Base-by-base conservation (phyloP, 208 protist genomes). In the Leishmania tarentolae region DNA sequence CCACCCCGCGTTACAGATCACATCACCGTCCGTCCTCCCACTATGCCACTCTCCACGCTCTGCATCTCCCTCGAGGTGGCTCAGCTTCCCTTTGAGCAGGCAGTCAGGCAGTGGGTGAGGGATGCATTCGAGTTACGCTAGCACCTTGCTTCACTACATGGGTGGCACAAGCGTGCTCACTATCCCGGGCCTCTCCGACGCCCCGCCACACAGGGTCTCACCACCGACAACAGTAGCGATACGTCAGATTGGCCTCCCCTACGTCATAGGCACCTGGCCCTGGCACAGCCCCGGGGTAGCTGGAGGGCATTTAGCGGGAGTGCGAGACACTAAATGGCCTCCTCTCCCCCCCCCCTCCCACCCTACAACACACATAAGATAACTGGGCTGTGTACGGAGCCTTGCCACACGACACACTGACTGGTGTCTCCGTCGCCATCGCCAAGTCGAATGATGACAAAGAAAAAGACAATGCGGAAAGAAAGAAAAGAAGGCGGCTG, bases 381-480 rank as follows among this genome's bases (percentile, higher is more conserved):
- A 2, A 42, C 5, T 1, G 61, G 37, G 37, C 15, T 66, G 61
- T 5, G 57, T n/a, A 2, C 57, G 9, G 57, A 28, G n/a, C 28
- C 57, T 31, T 37, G 31, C 28, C 2, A 24, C 31, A n/a, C 24
- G 6, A 61, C 61, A 17, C 31, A 5, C 61, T 66, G 31, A 66
- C 13, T 28, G 13, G 31, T 37, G 28, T 15, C 19, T 53, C 50
- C 13, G 15, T 2, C 31, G 4, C 61, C n/a, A 11, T 66, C 59
- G 19, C 0, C 9, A 42, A 3, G 19, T 35, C 15, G 37, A 44
- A n/a, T 19, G 17, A 46, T 42, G 19, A 70, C 9, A 70, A 44
- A n/a, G 5, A 3, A 19, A 19, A 66, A 28, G 63, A 69, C 63
- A 69, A 69, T 3, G 24, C 42, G 80, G 68, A 84, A 47, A 79